These are phyloP conservation scores for Lepiota brunneoincarnata DNA, from an alignment of 768 basidiomycete species.

Conservation along the genomic window DNA sequence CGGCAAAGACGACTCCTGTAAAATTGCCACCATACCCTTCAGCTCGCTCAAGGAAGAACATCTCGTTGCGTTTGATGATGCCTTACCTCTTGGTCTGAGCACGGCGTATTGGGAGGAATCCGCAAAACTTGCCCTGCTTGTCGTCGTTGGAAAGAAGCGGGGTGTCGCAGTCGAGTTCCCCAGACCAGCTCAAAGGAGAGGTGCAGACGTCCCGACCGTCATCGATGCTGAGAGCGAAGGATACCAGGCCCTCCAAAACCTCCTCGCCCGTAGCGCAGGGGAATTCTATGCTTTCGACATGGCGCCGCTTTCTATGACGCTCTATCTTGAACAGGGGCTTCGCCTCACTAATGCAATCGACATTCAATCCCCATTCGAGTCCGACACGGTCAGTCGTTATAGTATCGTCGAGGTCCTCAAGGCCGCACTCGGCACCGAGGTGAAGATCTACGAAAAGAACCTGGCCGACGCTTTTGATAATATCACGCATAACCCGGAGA, in stretches of 20 bases:
- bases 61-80: neutral
- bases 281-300: constrained; percentile 56
- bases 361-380: constrained; percentile 49
- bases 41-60: constrained; percentile 5
- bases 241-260: constrained; percentile 17
- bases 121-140: constrained; percentile 3
- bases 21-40: neutral
- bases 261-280: constrained; percentile 43
- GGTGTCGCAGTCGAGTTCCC: constrained; percentile 12
- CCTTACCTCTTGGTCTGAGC: constrained; percentile 9
- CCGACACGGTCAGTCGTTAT: constrained; percentile 34
- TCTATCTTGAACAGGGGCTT: constrained; percentile 40
- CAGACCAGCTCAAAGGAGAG: constrained; percentile 5
- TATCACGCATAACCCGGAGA: constrained; percentile 30
- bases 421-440: constrained; percentile 34
- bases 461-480: constrained; percentile 34
- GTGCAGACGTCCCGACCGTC: neutral
- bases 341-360: constrained; percentile 51
- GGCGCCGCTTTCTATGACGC: constrained; percentile 43
- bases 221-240: constrained; percentile 7
- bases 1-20: neutral
- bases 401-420: constrained; percentile 39
- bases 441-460: constrained; percentile 33
- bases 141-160: constrained; percentile 8
- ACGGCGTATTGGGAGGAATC: constrained; percentile 7